Conservation (phyloP, 495 filamentous ascomycete species). For the Hyaloscypha hepaticicola region DNA sequence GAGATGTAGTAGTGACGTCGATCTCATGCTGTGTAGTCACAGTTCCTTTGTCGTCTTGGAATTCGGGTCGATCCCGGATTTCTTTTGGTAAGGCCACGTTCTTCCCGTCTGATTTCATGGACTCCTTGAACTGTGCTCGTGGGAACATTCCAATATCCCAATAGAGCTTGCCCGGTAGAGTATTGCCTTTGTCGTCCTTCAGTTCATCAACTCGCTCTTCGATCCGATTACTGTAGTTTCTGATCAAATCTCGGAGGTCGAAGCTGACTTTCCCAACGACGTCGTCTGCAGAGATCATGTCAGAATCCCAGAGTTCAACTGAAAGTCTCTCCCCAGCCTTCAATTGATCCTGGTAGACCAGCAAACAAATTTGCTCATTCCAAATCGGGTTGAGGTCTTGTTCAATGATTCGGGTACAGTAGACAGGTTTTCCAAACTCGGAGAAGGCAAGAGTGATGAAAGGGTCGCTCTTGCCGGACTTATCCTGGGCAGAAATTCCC, state of each 20-base stretch:
- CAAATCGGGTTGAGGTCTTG: slow-evolving; percentile 71
- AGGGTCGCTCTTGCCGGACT: slow-evolving; percentile 65
- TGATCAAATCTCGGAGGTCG: slow-evolving; percentile 70
- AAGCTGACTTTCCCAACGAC: slow-evolving; percentile 70
- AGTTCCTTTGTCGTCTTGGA: slow-evolving; percentile 66
- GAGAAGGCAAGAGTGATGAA: slow-evolving; percentile 70
- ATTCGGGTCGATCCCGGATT: slow-evolving; percentile 53
- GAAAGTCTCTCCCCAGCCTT: slow-evolving; percentile 68
- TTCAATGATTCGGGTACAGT: slow-evolving; percentile 68
- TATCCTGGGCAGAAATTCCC: slow-evolving; percentile 30
- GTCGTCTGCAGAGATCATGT: slow-evolving; percentile 65
- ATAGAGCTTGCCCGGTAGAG: slow-evolving; percentile 68
- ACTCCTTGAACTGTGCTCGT: slow-evolving; percentile 61
- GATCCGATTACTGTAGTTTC: slow-evolving; percentile 68
- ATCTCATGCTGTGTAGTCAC: slow-evolving; percentile 59
- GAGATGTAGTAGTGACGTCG: slow-evolving; percentile 64
- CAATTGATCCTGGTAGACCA: slow-evolving; percentile 66
- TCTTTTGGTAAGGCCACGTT: slow-evolving; percentile 57
- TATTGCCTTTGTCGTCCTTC: slow-evolving; percentile 62
- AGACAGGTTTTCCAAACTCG: slow-evolving; percentile 74
- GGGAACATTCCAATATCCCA: slow-evolving; percentile 74
- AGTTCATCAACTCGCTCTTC: slow-evolving; percentile 64
- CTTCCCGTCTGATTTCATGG: slow-evolving; percentile 64
- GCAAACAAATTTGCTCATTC: slow-evolving; percentile 67
- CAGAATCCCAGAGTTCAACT: slow-evolving; percentile 71